A percentile compares a stretch with the other conserved stretches of the same genome.
Evolutionary conservation across 495 filamentous ascomycete genomes (phyloP).

Genomic region (Penicillium riverlandense): DNA sequence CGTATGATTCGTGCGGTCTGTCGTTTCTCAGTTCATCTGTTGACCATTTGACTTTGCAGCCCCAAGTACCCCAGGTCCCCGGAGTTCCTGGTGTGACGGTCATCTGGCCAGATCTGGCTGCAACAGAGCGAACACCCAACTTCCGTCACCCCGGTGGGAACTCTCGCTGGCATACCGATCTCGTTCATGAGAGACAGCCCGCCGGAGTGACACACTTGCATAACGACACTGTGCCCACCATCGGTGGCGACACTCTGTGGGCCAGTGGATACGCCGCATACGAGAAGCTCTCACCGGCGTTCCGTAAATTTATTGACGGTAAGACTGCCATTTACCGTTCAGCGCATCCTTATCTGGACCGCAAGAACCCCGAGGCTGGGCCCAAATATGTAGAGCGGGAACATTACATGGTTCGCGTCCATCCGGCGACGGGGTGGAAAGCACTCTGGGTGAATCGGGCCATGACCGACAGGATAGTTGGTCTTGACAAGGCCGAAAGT

Average conservation of each 20-base stretch:
- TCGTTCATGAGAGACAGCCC: conserved; percentile 63
- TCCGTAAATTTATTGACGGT: conserved; percentile 66
- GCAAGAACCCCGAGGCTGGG: conserved; percentile 51
- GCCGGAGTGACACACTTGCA: conserved; percentile 65
- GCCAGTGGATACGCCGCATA: conserved; percentile 63
- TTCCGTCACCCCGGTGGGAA: conserved; percentile 61
- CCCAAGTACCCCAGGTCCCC: conserved; percentile 63
- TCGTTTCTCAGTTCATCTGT: not conserved
- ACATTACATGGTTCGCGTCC: conserved; percentile 63
- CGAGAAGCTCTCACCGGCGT: conserved; percentile 61
- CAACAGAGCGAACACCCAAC: conserved; percentile 43
- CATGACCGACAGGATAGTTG: conserved; percentile 59
- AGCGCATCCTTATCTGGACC: conserved; percentile 61
- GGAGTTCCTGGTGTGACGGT: conserved; percentile 58
- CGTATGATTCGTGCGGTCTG: conserved; percentile 29
- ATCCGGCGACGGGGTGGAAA: conserved; percentile 67
- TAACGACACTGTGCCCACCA: conserved; percentile 55
- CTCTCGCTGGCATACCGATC: conserved; percentile 62
- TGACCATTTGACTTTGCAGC: conserved; percentile 29
- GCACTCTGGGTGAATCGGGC: conserved; percentile 62
- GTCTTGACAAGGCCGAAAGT: conserved; percentile 57
- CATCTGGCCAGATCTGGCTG: conserved; percentile 60
- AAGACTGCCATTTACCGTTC: conserved; percentile 58
- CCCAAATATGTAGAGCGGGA: conserved; percentile 57
- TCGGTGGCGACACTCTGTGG: conserved; percentile 69